Conservation (phyloP, 441 rosid species). For the Sinapis alba region DNA sequence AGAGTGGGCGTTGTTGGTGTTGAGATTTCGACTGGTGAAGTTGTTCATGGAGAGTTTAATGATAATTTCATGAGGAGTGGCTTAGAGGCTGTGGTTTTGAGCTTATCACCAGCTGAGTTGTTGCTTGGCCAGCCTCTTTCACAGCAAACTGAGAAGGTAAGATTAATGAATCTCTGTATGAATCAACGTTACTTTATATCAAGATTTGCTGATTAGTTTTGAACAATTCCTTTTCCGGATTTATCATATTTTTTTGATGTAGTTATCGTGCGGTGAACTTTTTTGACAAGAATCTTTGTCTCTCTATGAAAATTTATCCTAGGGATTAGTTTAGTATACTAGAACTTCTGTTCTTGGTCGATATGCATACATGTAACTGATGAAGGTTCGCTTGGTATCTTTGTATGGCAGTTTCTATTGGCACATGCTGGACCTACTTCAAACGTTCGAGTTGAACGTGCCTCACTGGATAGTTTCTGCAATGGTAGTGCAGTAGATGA, state of each 20-base stretch:
- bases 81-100: conserved; percentile 77
- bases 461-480: conserved; percentile 50
- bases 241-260: neutral
- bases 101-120: conserved; percentile 88
- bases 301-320: neutral
- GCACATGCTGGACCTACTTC: conserved; percentile 92
- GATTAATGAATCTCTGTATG: conserved; percentile 4
- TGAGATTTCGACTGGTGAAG: conserved; percentile 92
- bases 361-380: neutral
- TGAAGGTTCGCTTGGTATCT: conserved; percentile 18
- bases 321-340: neutral
- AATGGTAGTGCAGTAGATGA: conserved; percentile 81
- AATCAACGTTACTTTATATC: conserved; percentile 1
- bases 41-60: conserved; percentile 75
- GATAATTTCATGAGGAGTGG: conserved; percentile 80
- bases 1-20: conserved; percentile 81
- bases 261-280: neutral
- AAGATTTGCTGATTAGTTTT: no score
- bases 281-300: conserved; percentile 11
- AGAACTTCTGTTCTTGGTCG: conserved; percentile 1
- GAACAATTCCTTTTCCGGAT: neutral
- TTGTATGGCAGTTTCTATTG: conserved; percentile 57
- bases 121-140: conserved; percentile 82
- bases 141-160: conserved; percentile 81
- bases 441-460: conserved; percentile 74